These are phyloP conservation scores for Zoysia japonica DNA, from an alignment of 176 grass and related monocot genomes.

Conservation along the genomic window DNA sequence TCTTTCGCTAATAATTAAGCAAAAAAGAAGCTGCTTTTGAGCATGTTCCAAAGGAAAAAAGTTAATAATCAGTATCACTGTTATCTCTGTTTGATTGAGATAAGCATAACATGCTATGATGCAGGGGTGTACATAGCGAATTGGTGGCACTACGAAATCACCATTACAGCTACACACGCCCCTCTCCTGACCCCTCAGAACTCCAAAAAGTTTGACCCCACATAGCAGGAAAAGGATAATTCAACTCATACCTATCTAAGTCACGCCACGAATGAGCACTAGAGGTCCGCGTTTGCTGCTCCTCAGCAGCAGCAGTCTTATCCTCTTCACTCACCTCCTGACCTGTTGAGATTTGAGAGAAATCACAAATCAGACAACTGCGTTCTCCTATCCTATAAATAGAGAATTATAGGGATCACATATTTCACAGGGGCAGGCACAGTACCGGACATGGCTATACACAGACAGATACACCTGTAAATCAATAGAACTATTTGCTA, in stretches of 20 bases:
- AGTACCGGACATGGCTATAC: background rate
- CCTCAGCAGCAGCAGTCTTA: constrained; percentile 23
- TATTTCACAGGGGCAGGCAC: background rate
- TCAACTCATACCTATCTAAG: constrained; percentile 62
- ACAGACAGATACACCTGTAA: background rate
- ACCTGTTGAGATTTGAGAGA: background rate
- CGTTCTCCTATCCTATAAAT: background rate
- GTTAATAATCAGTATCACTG: background rate
- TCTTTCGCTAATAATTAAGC: background rate
- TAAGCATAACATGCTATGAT: background rate
- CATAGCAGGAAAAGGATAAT: background rate
- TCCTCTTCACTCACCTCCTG: constrained; percentile 50
- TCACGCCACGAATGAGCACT: constrained; percentile 95
- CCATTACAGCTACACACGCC: background rate
- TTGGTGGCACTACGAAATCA: background rate
- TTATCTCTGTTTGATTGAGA: background rate
- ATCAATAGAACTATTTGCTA: too few species aligned
- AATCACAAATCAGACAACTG: background rate
- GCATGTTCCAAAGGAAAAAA: background rate
- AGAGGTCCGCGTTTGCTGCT: constrained; percentile 42
- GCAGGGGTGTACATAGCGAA: background rate
- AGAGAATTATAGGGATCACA: background rate
- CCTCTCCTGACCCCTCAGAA: background rate
- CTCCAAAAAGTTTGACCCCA: background rate
- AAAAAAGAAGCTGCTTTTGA: background rate